Evolutionary conservation across 441 rosid species (phyloP), one percentile per base, ranked within the genome.

Genomic region (Bocquillonia castaneifolia): DNA sequence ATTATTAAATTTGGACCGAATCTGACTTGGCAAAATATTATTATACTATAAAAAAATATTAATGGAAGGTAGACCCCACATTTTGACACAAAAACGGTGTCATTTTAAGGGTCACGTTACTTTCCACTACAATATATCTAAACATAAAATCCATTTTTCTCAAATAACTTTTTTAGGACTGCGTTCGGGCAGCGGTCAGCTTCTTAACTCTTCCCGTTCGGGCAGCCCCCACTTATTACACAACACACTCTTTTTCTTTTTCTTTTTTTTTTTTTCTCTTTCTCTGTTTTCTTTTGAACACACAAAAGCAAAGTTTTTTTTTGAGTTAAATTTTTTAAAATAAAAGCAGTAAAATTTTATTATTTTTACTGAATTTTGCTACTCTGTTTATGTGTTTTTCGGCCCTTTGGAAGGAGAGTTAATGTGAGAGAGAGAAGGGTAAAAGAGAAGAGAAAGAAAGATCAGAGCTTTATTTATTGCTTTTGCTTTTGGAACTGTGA

Each of bases 161-260:
- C 2, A n/a, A n/a, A n/a, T n/a, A n/a, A n/a, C 8, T 60, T 37
- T 80, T 85, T 85, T 84, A n/a, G n/a, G 83, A 83, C 85, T 77
- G 83, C 81, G 74, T 29, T 29, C 22, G 88, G 91, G 86, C 78
- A 86, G 67, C 85, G 84, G 91, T 32, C 80, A 82, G 70, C 76
- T 14, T 5, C 56, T 23, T 26, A 50, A 25, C 36, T 36, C 66
- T 28, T n/a, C n/a, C 85, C 76, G 72, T 77, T 39, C 73, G 80
- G 84, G 68, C 81, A 77, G 57, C 66, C 34, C 42, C 14, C 55
- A 28, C 66, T 58, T 40, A n/a, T n/a, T 62, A 32, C 47, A 42
- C 5, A 36, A 9, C 9, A 36, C 4, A 4, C 51, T 45, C 59
- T 47, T 31, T 37, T 26, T 28, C 17, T 9, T 5, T 40, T 15